Conservation (phyloP, 106 monocot species). For the Allium fistulosum region DNA sequence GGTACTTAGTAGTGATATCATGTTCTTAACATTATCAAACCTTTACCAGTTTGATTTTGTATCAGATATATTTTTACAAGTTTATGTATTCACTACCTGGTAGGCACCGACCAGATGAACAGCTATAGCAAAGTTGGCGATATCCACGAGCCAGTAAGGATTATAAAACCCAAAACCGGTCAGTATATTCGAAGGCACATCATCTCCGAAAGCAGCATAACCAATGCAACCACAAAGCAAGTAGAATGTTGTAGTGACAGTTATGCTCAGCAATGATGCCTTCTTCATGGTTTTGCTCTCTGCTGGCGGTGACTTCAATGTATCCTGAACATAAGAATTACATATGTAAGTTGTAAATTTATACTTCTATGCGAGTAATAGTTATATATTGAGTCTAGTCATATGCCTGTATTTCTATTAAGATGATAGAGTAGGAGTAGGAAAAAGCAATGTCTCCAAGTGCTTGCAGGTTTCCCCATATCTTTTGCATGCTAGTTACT, state of each 20-base stretch:
- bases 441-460: conserved; percentile 56
- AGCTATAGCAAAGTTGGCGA: conserved; percentile 14
- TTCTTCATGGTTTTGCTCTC: conserved; percentile 31
- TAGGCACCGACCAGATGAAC: conserved; percentile 18
- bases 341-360: no score
- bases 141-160: conserved; percentile 15
- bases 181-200: conserved; percentile 30
- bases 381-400: no score
- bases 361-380: no score
- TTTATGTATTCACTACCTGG: conserved; percentile 4
- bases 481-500: conserved; percentile 20
- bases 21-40: background rate
- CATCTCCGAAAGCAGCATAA: conserved; percentile 36
- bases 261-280: conserved; percentile 24
- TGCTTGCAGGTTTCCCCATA: conserved; percentile 39
- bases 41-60: background rate
- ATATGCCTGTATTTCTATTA: conserved; percentile 43
- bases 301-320: conserved; percentile 30
- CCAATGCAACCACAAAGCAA: conserved; percentile 38
- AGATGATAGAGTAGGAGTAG: conserved; percentile 50
- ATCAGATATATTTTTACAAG: background rate
- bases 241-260: conserved; percentile 36
- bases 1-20: background rate
- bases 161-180: conserved; percentile 29
- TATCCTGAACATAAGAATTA: conserved; percentile 14